Percentiles rank a stretch among this genome's conserved stretches.
Conservation (phyloP, 129 eudicot genomes). For the Escallonia herrerae region DNA sequence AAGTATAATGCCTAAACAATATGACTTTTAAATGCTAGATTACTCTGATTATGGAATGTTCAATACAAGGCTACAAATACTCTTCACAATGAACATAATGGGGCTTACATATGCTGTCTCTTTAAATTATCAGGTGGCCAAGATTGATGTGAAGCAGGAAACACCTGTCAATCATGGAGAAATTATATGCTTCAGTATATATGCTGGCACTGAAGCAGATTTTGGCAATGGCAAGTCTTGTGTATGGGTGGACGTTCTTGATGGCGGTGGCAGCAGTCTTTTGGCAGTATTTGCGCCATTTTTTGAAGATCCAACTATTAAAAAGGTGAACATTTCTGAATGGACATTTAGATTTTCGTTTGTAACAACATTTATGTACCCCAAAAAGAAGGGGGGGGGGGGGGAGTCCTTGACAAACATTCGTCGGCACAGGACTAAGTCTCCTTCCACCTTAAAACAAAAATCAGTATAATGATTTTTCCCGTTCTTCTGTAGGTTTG, state of each 20-base stretch:
- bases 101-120: too few relatives aligned
- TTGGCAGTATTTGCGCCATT: constrained; percentile 70
- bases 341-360: not conserved
- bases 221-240: constrained; percentile 87
- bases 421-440: not conserved
- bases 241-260: constrained; percentile 93
- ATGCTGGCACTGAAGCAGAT: constrained; percentile 71
- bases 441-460: not conserved
- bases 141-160: constrained; percentile 85
- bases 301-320: constrained; percentile 77
- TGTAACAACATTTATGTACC: not conserved
- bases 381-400: not conserved
- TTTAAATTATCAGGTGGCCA: constrained; percentile 52
- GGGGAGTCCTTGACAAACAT: not conserved
- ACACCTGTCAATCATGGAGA: constrained; percentile 97
- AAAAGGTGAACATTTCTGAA: constrained; percentile 39
- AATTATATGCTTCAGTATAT: constrained; percentile 87
- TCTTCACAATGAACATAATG: too few relatives aligned
- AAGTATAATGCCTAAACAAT: too few relatives aligned
- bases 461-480: not conserved
- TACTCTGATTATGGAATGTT: too few relatives aligned
- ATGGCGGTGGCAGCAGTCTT: constrained; percentile 68
- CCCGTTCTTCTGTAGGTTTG: constrained; percentile 59
- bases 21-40: too few relatives aligned
- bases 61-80: too few relatives aligned